Base-by-base conservation (phyloP, 805 yeast genomes). In the Metschnikowia shivogae region DNA sequence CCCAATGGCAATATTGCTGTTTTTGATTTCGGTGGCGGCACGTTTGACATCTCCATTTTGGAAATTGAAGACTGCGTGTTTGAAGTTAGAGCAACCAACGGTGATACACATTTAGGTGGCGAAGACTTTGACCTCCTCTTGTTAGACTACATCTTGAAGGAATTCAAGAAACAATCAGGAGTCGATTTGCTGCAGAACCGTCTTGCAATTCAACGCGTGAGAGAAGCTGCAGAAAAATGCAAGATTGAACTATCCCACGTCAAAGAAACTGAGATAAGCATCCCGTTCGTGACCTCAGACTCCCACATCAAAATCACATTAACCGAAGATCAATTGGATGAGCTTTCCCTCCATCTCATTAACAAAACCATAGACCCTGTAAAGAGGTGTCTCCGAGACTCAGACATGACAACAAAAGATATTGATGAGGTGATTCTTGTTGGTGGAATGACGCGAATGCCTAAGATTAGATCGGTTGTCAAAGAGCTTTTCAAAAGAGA, bases 371-470 rank as follows among this genome's bases (percentile, higher is more conserved):
- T 84, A 8, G 83, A 77, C 31, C 90, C 92, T 3, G 89, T 86
- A 24, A 80, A 81, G 57, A 78, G 78, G 59, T 89, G 93, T 34
- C 62, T 86, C 37, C 76, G 79, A 56, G 95, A 86, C 66, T 89
- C 93, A 1, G 84, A 78, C 32, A 65, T 86, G 51, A 71, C 79
- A 35, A 70, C 82, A 6, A 74, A 76, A 29, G 88, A 85, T 30
- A 73, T 86, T 39, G 86, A 86, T 58, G 89, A 86, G 61, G 80
- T 86, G 27, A 78, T 86, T 36, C 61, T 86, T 35, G 95, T 86
- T 33, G 95, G 95, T 47, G 95, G 95, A 52, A 86, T 86, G 95
- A 86, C 95, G 4, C 72, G 95, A 64, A 86, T 86, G 95, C 95
- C 95, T 44, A 82, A 80, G 64, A 80, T 86, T 48, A 70, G 89